Evolutionary conservation across 2,329 filamentous ascomycete species (phyloP), one percentile per base, ranked within the genome.

Genomic region (Xylaria digitata): DNA sequence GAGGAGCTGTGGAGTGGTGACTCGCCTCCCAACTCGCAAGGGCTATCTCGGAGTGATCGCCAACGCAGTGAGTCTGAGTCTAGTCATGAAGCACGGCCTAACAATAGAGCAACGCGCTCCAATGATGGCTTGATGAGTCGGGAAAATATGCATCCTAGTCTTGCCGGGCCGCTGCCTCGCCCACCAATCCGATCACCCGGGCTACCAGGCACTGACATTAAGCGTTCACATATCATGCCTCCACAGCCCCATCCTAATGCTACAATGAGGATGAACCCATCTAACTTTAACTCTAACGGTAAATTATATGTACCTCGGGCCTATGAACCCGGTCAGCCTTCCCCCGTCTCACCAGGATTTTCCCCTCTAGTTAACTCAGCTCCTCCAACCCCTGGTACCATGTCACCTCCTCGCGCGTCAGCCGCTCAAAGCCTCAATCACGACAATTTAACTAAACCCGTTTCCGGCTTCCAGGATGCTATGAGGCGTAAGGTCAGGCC

Each of bases 21-120:
- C 19, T 71, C 66, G 9, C 72, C 61, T 26, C 56, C 68, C 23
- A 70, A 67, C 52, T 76, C 78, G 2, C 75, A 77, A 26, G 71
- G 71, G 1, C 63, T 68, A 4, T 74, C 74, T 6, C 73, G 75
- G 37, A 63, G 65, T 0, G 85, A 86, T 49, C 80, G 85, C 9
- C 82, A 87, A 49, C 80, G 86, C 48, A 88, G 86, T 68, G 85
- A 85, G 37, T 88, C 86, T 0, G 85, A 88, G 23, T 80, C 85
- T 2, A 87, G 85, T 75, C 82, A 77, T n/a, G 80, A 80, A 32
- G 79, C 78, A 9, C 76, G 78, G 53, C 78, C 79, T 23, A 77
- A 77, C 34, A 80, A 78, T 64, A 80, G 81, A n/a, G 80, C 80
- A 8, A 74, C 77, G 3, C 78, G 80, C 30, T 73, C 80, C 9